These are phyloP conservation scores for Carex littledalei DNA, from an alignment of 176 grass and related monocot genomes.

Conservation along the genomic window DNA sequence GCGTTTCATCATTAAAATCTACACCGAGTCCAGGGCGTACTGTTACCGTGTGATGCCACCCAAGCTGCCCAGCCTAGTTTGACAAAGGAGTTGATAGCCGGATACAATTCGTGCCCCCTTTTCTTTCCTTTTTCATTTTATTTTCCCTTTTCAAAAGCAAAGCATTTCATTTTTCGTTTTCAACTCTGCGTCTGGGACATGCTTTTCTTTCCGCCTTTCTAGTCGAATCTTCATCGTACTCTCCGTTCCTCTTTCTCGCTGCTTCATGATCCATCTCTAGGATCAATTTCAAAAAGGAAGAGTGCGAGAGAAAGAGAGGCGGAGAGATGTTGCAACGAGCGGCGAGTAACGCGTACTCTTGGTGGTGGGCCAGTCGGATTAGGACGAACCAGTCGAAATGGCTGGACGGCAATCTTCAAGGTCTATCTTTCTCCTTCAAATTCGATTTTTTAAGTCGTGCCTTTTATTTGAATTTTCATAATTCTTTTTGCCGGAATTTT, in stretches of 20 bases:
- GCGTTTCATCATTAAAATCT: neutral
- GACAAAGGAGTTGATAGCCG: neutral
- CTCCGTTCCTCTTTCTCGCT: neutral
- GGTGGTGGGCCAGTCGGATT: conserved; percentile 88
- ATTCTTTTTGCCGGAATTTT: too few species aligned
- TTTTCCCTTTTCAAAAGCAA: neutral
- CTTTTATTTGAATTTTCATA: neutral
- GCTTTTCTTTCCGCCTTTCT: conserved; percentile 16
- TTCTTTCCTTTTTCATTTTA: neutral
- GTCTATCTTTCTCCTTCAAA: neutral
- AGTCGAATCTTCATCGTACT: neutral
- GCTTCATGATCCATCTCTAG: neutral
- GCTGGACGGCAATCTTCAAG: conserved; percentile 70
- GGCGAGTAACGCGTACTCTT: conserved; percentile 79
- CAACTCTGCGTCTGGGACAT: conserved; percentile 1
- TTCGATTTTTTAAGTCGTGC: neutral
- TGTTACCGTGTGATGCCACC: neutral
- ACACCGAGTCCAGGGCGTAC: conserved; percentile 2
- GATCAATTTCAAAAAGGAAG: neutral
- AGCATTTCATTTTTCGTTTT: neutral
- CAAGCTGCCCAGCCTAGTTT: neutral
- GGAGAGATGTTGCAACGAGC: conserved; percentile 66
- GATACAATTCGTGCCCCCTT: conserved; percentile 2
- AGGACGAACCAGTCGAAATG: conserved; percentile 78
- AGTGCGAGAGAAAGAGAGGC: neutral